phyloP scores from a whole-genome alignment of 257 asterid genomes.

The Solanum sitiens region DNA sequence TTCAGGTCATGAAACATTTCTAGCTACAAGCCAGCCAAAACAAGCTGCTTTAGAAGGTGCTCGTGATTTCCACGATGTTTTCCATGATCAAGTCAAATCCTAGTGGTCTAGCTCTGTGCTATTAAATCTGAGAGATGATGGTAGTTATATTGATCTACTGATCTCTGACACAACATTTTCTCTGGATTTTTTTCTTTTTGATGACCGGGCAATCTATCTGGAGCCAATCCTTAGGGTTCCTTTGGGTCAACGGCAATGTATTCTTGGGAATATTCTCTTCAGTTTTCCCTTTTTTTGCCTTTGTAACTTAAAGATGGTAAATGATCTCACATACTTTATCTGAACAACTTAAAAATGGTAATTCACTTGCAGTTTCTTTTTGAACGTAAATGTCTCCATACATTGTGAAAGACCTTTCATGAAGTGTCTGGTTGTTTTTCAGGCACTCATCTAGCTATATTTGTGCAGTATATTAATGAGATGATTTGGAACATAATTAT shows the following conservation, averaged over 20 bases:
- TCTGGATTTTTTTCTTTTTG: not conserved
- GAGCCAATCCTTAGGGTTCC: not conserved
- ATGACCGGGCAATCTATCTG: not conserved
- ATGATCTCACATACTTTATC: not conserved
- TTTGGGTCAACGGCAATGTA: not conserved
- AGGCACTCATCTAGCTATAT: not conserved
- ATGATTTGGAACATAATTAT: not conserved
- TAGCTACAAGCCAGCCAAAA: not conserved
- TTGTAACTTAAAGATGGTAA: not conserved
- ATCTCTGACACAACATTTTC: not conserved
- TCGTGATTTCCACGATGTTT: not conserved
- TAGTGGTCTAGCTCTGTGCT: not conserved
- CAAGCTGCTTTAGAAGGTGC: not conserved
- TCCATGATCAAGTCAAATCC: not conserved
- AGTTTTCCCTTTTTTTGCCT: not conserved
- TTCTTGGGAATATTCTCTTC: not conserved
- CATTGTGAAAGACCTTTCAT: not conserved
- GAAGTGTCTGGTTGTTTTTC: not conserved
- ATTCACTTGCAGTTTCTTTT: not conserved
- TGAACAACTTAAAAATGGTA: not conserved
- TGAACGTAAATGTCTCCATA: not conserved
- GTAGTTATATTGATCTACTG: not conserved
- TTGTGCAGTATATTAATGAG: not conserved
- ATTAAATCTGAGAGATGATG: not conserved
- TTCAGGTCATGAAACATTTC: not conserved